Evolutionary conservation across 2,329 filamentous ascomycete species (phyloP), one percentile per base, ranked within the genome.

Genomic region (Chrysoporthe deuterocubensis): DNA sequence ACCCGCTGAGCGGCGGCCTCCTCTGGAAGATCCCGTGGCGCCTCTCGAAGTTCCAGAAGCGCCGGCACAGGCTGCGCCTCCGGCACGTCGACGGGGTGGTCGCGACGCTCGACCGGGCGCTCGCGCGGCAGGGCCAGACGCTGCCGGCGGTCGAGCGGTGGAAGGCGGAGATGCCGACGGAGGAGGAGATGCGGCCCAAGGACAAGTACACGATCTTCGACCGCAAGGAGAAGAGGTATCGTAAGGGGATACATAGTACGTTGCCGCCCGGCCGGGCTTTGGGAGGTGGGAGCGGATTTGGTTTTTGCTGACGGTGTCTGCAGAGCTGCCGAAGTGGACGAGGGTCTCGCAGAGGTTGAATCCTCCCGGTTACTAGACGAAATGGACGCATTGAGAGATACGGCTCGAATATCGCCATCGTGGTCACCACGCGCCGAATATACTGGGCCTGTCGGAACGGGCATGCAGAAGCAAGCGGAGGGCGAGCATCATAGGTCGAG

Each of bases 161-260:
- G 96, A 97, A 96, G 84, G 85, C 86, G 48, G 93, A 97, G 81
- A 99, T 99, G 96, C 96, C 96, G 32, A 92, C 89, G 37, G 96
- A 99, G 85, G 87, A 89, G 76, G 94, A 98, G 85, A 99, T 99
- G 96, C 78, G 97, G 78, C 91, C 96, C 59, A 91, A 89, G 81
- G 96, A 99, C 83, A 99, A 99, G 83, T 99, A 99, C 83, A 97
- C 93, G 40, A 91, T 99, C 76, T 99, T 98, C 81, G 95, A 97
- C 81, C 90, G 94, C 74, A 97, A 98, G 81, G 94, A 92, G 79
- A 97, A 94, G 89, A 90, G 88, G 75, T 99, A 98, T 80, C 87
- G 96, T 78, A 99, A 99, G 88, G 93, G 94, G 66, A 94, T 99
- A 79, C 95, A 98, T 82, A 98, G 94, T 97, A 86, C 75, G 93